Conservation (phyloP, 805 yeast genomes). For the Teunomyces tritomae region DNA sequence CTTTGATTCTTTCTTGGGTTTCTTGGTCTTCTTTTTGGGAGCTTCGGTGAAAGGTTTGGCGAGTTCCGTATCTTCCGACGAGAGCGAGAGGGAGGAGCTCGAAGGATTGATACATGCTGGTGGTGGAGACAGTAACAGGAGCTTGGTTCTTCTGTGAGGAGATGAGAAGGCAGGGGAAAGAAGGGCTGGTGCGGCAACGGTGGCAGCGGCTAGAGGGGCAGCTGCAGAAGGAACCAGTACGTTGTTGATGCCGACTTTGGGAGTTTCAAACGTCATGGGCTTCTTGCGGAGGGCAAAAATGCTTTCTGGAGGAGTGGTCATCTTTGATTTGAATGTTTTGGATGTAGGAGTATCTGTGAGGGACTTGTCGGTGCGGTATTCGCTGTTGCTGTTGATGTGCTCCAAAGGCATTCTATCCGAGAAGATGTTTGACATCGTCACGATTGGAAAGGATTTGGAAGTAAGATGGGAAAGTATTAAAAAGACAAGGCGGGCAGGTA, state of each 20-base stretch:
- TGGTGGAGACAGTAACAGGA: constrained; percentile 12
- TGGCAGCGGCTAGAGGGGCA: neutral
- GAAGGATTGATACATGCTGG: constrained; percentile 14
- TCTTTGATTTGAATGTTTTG: constrained; percentile 17
- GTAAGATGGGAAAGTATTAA: neutral
- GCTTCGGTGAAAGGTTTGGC: constrained; percentile 9
- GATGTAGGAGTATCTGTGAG: constrained; percentile 25
- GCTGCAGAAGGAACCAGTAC: neutral
- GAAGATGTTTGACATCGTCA: constrained; percentile 4
- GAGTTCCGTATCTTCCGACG: constrained; percentile 8
- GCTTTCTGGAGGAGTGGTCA: constrained; percentile 40
- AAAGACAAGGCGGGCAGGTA: neutral
- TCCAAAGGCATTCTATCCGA: constrained; percentile 5
- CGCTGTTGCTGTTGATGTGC: constrained; percentile 7
- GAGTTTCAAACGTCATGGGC: constrained; percentile 17
- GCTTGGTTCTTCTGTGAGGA: constrained; percentile 33
- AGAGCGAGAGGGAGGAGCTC: constrained; percentile 10
- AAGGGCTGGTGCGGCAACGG: constrained; percentile 15
- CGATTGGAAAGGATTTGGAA: neutral
- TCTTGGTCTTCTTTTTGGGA: constrained; percentile 24
- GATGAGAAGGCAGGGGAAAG: constrained; percentile 48
- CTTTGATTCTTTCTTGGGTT: constrained; percentile 25
- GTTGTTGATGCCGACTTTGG: constrained; percentile 6
- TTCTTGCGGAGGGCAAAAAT: constrained; percentile 11
- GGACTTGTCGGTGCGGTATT: neutral